Evolutionary conservation across 768 basidiomycete species (phyloP).

Genomic region (Kwoniella sp.): DNA sequence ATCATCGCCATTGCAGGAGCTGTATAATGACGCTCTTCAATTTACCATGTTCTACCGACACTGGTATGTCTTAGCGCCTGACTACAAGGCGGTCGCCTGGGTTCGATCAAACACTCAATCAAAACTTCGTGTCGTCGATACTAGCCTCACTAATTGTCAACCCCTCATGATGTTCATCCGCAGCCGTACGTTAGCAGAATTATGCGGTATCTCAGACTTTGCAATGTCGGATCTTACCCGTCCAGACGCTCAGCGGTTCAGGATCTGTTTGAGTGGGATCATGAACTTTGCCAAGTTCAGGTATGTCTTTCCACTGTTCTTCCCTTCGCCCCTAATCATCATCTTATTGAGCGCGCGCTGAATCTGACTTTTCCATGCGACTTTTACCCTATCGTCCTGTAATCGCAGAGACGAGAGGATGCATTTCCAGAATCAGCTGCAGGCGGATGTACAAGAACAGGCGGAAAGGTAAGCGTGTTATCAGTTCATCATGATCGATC

Average conservation of each 20-base stretch:
- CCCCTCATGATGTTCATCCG: not conserved
- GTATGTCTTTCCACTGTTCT: conserved; percentile 61
- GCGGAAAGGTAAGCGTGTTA: conserved; percentile 37
- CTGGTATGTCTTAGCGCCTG: conserved; percentile 42
- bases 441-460: conserved; percentile 56
- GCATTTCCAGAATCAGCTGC: conserved; percentile 56
- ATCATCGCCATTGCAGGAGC: conserved; percentile 32
- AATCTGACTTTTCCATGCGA: no score
- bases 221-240: conserved; percentile 70
- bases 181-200: conserved; percentile 38
- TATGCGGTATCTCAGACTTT: conserved; percentile 61
- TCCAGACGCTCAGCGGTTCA: conserved; percentile 75
- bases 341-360: no score
- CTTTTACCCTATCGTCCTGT: no score
- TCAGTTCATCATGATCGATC: no score
- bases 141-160: no score
- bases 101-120: no score
- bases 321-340: no score
- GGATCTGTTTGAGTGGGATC: conserved; percentile 76
- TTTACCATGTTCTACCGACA: conserved; percentile 53
- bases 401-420: conserved; percentile 41
- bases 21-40: conserved; percentile 43
- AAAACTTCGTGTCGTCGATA: no score
- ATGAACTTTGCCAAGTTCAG: conserved; percentile 93
- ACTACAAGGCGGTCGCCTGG: no score